phyloP scores from a whole-genome alignment of 139 green algal species.

The Pleodorina starrii region DNA sequence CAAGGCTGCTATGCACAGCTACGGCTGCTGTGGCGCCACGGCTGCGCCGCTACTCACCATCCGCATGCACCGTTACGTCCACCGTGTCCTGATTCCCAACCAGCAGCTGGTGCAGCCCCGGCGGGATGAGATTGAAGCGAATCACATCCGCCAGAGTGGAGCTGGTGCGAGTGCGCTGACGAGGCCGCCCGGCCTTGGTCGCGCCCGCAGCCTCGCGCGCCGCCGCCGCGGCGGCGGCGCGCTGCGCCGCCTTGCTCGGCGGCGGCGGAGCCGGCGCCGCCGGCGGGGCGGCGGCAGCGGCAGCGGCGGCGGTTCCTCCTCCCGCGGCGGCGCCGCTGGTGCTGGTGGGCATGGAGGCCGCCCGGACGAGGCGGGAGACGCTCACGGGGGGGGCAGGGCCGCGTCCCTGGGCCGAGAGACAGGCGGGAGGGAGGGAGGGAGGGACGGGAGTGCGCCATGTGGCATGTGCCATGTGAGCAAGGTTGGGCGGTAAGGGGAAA shows the following conservation, averaged over 20 bases:
- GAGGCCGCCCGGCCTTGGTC: constrained; percentile 14
- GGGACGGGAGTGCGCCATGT: neutral
- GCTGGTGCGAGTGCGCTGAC: constrained; percentile 17
- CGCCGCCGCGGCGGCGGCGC: neutral
- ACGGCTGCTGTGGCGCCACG: too few relatives aligned
- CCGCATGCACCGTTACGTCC: neutral
- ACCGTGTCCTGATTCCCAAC: constrained; percentile 36
- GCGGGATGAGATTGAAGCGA: neutral
- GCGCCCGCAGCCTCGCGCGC: constrained; percentile 3
- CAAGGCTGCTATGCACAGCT: too few relatives aligned
- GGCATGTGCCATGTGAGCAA: neutral
- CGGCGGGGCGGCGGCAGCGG: neutral
- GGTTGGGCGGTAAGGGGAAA: neutral
- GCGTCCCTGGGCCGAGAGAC: neutral
- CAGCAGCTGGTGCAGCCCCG: constrained; percentile 23
- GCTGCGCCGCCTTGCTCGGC: neutral
- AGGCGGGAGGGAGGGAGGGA: neutral
- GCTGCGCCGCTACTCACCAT: neutral
- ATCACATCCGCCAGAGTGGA: constrained; percentile 22
- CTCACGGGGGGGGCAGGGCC: neutral
- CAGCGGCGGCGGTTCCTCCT: neutral
- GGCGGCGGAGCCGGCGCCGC: neutral
- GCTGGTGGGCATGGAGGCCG: neutral
- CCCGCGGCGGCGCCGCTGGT: too few relatives aligned
- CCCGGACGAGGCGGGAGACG: neutral